Base-by-base conservation (phyloP, 805 yeast species). In the Candida awuae region DNA sequence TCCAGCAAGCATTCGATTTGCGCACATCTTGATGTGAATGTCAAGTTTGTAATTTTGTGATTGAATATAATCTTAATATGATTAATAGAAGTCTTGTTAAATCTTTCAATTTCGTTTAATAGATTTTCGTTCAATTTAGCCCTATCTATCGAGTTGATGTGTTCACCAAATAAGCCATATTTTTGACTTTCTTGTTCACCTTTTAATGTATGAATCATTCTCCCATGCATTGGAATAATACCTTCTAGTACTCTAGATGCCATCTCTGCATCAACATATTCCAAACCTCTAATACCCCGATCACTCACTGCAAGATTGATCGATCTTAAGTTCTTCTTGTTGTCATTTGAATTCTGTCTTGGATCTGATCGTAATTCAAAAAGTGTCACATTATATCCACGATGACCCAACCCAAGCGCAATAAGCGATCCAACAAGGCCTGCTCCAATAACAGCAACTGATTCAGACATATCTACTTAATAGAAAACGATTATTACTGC, bases 281-380 rank as follows among this genome's bases (percentile, higher is more conserved):
- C 61, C 53, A 88, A 59, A 0, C 95, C 82, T 20, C 69, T 62
- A 39, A 86, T 78, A 1, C 96, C 97, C 36, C 97, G 69, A 38
- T 77, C 79, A 34, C 90, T 78, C n/a, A 88, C 81, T 0, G 96
- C 96, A 46, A 88, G 65, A 53, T 88, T 88, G 54, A 88, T 87
- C 6, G 94, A 84, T 43, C 84, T 59, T 25, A 77, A 56, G 29
- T 62, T 61, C 14, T 55, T 44, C 10, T 21, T 23, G 6, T 6
- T 15, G 10, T 5, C 18, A 14, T 42, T 29, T 8, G 36, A 29
- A 4, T 39, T 32, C 20, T 39, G 48, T 47, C 84, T 61, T 14
- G 87, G 85, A 56, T 87, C 95, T 1, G 62, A 56, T 34, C 96
- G 69, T 29, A 74, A 62, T 48, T 88, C 97, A 47, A 73, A 83